These are phyloP conservation scores for Ogataea nitratoaversa DNA, from an alignment of 805 yeast species.

Conservation along the genomic window DNA sequence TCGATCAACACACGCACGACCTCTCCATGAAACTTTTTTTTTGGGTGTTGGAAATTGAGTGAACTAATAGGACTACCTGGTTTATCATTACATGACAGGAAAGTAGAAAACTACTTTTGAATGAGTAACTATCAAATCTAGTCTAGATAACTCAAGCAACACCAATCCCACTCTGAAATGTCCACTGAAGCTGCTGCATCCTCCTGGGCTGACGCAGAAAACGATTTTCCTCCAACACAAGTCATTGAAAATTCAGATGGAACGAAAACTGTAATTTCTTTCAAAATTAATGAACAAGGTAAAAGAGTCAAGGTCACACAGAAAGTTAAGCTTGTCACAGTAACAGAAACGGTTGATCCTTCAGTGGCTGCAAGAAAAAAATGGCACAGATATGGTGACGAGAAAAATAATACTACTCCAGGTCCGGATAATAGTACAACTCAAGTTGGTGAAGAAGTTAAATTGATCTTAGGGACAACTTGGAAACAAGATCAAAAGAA, in stretches of 20 bases:
- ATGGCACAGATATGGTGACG: slow-evolving; percentile 88
- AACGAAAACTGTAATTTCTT: slow-evolving; percentile 81
- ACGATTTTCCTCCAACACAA: slow-evolving; percentile 70
- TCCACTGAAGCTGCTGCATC: slow-evolving; percentile 12
- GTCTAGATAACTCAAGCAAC: too few relatives aligned
- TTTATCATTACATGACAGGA: too few relatives aligned
- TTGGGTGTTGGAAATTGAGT: too few relatives aligned
- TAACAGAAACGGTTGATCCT: slow-evolving; percentile 78
- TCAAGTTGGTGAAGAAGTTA: slow-evolving; percentile 80
- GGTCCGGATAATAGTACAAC: slow-evolving; percentile 92
- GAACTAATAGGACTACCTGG: too few relatives aligned
- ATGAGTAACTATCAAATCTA: too few relatives aligned
- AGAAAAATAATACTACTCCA: slow-evolving; percentile 56
- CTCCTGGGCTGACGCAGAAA: slow-evolving; percentile 67
- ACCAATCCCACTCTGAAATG: too few relatives aligned
- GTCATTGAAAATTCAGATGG: slow-evolving; percentile 80
- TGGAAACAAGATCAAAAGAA: slow-evolving; percentile 78
- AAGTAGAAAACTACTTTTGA: too few relatives aligned
- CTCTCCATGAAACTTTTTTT: too few relatives aligned
- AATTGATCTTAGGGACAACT: slow-evolving; percentile 65
- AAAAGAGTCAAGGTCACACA: slow-evolving; percentile 86
- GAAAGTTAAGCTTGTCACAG: slow-evolving; percentile 69
- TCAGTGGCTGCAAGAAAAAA: slow-evolving; percentile 81
- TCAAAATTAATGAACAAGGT: slow-evolving; percentile 69
- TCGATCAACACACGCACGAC: too few relatives aligned